Evolutionary conservation across 164 flowering plant species (phyloP).

Genomic region (Platanus orientalis): DNA sequence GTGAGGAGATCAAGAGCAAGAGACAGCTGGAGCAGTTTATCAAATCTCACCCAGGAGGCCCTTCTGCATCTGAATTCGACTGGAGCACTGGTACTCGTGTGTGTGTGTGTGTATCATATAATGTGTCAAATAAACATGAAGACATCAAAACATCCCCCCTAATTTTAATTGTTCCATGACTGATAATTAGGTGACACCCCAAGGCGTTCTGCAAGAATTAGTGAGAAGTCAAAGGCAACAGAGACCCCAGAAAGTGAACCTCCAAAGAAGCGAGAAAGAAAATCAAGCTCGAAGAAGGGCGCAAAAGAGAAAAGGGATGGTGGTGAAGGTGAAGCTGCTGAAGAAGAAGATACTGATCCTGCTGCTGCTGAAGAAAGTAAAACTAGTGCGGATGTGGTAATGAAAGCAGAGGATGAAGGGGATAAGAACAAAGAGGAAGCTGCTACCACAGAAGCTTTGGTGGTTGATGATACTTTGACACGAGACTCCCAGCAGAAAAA

Average conservation of each 20-base stretch:
- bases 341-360: constrained; percentile 7
- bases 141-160: background rate
- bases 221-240: constrained; percentile 38
- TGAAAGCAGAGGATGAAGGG: constrained; percentile 17
- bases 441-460: background rate
- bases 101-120: no score
- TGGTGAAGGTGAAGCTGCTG: background rate
- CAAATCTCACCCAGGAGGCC: constrained; percentile 45
- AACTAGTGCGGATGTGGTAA: constrained; percentile 20
- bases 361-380: constrained; percentile 20
- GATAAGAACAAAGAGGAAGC: constrained; percentile 8
- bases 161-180: background rate
- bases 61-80: constrained; percentile 38
- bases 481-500: constrained; percentile 1
- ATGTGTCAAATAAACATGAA: no score
- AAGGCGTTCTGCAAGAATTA: constrained; percentile 48
- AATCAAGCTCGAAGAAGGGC: constrained; percentile 26
- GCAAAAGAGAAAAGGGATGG: constrained; percentile 16
- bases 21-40: constrained; percentile 38
- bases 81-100: constrained; percentile 47
- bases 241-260: constrained; percentile 33
- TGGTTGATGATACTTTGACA: background rate
- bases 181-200: constrained; percentile 47
- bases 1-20: constrained; percentile 46
- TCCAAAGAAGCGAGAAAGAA: constrained; percentile 32